These are phyloP conservation scores for Trypanosoma caninum DNA, from an alignment of 208 protist species.

Conservation along the genomic window DNA sequence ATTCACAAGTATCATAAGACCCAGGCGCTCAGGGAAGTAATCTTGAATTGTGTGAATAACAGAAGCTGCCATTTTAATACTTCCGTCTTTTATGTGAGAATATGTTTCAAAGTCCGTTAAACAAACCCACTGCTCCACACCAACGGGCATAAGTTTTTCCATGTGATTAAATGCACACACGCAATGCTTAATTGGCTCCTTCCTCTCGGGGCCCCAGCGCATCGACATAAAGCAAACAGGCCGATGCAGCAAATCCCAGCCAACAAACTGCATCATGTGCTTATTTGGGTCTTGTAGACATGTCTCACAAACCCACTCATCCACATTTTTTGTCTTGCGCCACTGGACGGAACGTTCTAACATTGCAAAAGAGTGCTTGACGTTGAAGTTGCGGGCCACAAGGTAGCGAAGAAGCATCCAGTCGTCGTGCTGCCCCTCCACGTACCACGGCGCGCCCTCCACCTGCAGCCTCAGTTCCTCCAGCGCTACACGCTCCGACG, in stretches of 20 bases:
- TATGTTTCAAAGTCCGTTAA: conserved; percentile 85
- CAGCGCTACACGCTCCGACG: conserved; percentile 34
- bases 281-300: conserved; percentile 61
- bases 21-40: conserved; percentile 84
- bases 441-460: conserved; percentile 48
- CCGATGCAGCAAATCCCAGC: conserved; percentile 70
- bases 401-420: conserved; percentile 76
- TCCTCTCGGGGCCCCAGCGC: conserved; percentile 75
- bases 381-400: conserved; percentile 60
- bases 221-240: conserved; percentile 85
- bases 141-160: conserved; percentile 68
- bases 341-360: conserved; percentile 68
- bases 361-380: conserved; percentile 60
- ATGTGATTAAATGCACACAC: conserved; percentile 70
- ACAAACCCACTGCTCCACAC: conserved; percentile 82
- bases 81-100: conserved; percentile 69
- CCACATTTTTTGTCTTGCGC: conserved; percentile 51
- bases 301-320: conserved; percentile 47
- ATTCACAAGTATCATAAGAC: conserved; percentile 80
- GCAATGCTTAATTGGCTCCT: conserved; percentile 68
- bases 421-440: conserved; percentile 42
- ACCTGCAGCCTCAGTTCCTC: conserved; percentile 39
- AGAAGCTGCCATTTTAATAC: conserved; percentile 51
- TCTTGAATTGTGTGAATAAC: conserved; percentile 71
- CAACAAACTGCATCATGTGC: conserved; percentile 82